phyloP scores from a whole-genome alignment of 306 rosid species.

The Hylodesmum podocarpum region DNA sequence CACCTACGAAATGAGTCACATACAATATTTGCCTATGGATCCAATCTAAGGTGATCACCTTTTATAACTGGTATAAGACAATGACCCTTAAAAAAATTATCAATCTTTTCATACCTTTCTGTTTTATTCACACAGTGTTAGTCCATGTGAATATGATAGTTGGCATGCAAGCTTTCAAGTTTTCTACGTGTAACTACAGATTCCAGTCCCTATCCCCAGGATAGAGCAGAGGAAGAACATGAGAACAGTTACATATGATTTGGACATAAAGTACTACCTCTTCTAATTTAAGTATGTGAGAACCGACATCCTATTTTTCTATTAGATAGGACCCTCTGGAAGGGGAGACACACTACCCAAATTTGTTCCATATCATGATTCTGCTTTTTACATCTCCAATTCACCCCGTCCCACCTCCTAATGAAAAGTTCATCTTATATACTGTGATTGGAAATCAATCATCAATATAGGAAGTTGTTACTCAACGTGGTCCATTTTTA shows the following conservation, averaged over 20 bases:
- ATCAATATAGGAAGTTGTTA: too few relatives aligned
- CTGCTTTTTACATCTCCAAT: conserved; percentile 8
- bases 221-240: background rate
- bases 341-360: conserved; percentile 16
- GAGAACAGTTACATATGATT: conserved; percentile 21
- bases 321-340: background rate
- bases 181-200: background rate
- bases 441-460: too few relatives aligned
- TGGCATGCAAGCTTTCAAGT: conserved; percentile 3
- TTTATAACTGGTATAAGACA: conserved; percentile 5
- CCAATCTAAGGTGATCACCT: conserved; percentile 16
- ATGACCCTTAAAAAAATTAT: background rate
- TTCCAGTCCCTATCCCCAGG: conserved; percentile 28
- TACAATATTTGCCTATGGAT: conserved; percentile 16
- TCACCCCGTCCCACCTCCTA: too few relatives aligned
- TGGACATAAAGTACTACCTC: conserved; percentile 14
- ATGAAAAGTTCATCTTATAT: background rate
- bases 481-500: too few relatives aligned
- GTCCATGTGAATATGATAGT: conserved; percentile 5
- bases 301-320: conserved; percentile 16
- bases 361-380: conserved; percentile 23
- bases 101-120: background rate
- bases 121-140: background rate
- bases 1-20: conserved; percentile 5
- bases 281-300: conserved; percentile 23